Evolutionary conservation across 768 basidiomycete species (phyloP).

Genomic region (Pleurotus djamor): DNA sequence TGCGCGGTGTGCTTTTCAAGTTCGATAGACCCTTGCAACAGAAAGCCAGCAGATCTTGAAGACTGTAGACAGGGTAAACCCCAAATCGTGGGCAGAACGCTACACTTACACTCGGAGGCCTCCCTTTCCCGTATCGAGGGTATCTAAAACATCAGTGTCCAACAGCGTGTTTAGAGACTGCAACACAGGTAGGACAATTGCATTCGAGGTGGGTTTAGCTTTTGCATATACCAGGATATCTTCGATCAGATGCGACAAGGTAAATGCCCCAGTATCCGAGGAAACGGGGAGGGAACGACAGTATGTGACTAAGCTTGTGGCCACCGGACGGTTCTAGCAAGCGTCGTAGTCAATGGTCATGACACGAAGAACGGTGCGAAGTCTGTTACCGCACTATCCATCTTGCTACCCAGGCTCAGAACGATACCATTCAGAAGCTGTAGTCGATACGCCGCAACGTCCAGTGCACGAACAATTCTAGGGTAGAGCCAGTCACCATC

Average conservation of each 20-base stretch:
- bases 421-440: slow-evolving; percentile 69
- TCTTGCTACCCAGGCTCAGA: slow-evolving; percentile 79
- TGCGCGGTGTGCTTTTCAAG: slow-evolving; percentile 81
- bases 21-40: slow-evolving; percentile 60
- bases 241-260: slow-evolving; percentile 45
- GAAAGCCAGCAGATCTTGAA: slow-evolving; percentile 52
- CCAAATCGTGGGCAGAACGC: neutral
- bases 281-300: slow-evolving; percentile 48
- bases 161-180: slow-evolving; percentile 74
- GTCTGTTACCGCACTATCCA: slow-evolving; percentile 75
- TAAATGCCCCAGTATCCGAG: slow-evolving; percentile 31
- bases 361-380: slow-evolving; percentile 3
- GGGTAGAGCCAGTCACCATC: slow-evolving; percentile 78
- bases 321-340: slow-evolving; percentile 65
- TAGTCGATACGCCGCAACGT: slow-evolving; percentile 58
- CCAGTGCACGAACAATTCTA: slow-evolving; percentile 62
- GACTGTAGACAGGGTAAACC: slow-evolving; percentile 31
- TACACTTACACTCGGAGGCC: slow-evolving; percentile 52
- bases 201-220: slow-evolving; percentile 58
- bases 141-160: slow-evolving; percentile 59
- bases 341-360: slow-evolving; percentile 10
- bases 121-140: slow-evolving; percentile 37
- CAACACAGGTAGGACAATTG: slow-evolving; percentile 78
- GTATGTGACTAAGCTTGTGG: slow-evolving; percentile 59
- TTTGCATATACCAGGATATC: slow-evolving; percentile 59